Conservation (phyloP, 768 basidiomycete genomes). For the Russula sp. region DNA sequence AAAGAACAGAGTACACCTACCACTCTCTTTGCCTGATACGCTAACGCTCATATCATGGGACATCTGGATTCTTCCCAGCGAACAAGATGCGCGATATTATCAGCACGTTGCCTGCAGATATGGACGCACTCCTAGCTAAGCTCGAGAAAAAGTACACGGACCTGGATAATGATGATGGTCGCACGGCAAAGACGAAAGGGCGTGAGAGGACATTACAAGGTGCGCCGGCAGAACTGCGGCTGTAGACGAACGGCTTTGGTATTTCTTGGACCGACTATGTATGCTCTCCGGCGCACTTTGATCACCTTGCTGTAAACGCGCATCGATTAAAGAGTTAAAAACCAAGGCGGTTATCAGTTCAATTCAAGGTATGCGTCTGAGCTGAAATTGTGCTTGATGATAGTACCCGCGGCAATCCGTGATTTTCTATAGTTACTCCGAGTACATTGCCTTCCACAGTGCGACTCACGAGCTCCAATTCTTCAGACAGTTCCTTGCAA, state of each 20-base stretch:
- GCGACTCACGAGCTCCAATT: no score
- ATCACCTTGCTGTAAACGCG: background rate
- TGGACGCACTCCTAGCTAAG: slow-evolving; percentile 9
- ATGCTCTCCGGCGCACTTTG: background rate
- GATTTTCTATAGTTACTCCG: no score
- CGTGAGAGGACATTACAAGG: slow-evolving; percentile 19
- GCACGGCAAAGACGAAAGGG: background rate
- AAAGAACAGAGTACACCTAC: slow-evolving; percentile 18
- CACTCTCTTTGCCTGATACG: background rate
- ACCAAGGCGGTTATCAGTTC: no score
- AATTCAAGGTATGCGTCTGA: no score
- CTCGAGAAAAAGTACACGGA: slow-evolving; percentile 13
- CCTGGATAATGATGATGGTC: background rate
- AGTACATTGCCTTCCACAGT: no score
- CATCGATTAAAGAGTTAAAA: background rate
- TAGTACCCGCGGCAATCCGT: no score
- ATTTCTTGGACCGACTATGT: background rate
- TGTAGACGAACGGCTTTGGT: background rate
- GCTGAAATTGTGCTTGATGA: no score
- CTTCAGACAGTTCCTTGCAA: no score
- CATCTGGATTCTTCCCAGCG: background rate
- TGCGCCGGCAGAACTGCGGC: slow-evolving; percentile 16
- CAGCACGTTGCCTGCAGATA: slow-evolving; percentile 11
- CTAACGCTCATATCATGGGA: background rate
- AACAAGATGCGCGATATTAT: slow-evolving; percentile 22